phyloP scores from a whole-genome alignment of 2,329 filamentous ascomycete genomes.

The Aureobasidium subglaciale region DNA sequence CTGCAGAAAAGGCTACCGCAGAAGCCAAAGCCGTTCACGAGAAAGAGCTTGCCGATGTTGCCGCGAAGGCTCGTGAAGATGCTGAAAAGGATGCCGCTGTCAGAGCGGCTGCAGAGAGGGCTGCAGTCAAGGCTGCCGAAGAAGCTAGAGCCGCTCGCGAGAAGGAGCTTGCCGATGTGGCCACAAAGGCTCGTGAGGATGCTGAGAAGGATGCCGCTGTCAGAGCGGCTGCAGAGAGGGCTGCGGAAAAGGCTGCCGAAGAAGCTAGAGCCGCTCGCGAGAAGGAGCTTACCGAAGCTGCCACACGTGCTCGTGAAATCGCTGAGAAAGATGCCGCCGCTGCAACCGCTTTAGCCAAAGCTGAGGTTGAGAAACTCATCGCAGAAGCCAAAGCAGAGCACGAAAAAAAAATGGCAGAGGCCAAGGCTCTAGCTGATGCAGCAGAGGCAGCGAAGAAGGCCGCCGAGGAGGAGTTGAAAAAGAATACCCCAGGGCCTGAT shows the following conservation, averaged over 20 bases:
- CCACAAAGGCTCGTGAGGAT: slow-evolving; percentile 40
- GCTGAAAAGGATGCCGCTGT: slow-evolving; percentile 32
- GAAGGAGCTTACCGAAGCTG: slow-evolving; percentile 29
- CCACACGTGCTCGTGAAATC: slow-evolving; percentile 39
- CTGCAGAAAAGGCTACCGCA: slow-evolving; percentile 29
- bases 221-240: slow-evolving; percentile 23
- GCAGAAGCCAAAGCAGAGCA: slow-evolving; percentile 31
- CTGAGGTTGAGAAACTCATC: slow-evolving; percentile 41
- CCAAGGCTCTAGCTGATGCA: slow-evolving; percentile 44
- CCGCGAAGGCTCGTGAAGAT: slow-evolving; percentile 40
- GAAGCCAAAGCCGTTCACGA: slow-evolving; percentile 43
- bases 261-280: slow-evolving; percentile 44
- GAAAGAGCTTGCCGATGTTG: slow-evolving; percentile 29
- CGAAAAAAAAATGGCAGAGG: slow-evolving; percentile 49
- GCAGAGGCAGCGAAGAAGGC: slow-evolving; percentile 44
- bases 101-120: slow-evolving; percentile 29
- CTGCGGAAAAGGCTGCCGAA: slow-evolving; percentile 24
- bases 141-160: slow-evolving; percentile 43
- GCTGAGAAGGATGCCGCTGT: slow-evolving; percentile 31
- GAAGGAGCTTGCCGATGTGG: slow-evolving; percentile 29
- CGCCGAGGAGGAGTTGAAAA: slow-evolving; percentile 40
- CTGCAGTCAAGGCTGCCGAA: slow-evolving; percentile 25
- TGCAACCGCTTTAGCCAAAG: slow-evolving; percentile 23
- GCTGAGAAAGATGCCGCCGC: slow-evolving; percentile 31
- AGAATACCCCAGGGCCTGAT: slow-evolving; percentile 43